phyloP scores from a whole-genome alignment of 2,329 filamentous ascomycete species.

The Apiospora kogelbergensis region DNA sequence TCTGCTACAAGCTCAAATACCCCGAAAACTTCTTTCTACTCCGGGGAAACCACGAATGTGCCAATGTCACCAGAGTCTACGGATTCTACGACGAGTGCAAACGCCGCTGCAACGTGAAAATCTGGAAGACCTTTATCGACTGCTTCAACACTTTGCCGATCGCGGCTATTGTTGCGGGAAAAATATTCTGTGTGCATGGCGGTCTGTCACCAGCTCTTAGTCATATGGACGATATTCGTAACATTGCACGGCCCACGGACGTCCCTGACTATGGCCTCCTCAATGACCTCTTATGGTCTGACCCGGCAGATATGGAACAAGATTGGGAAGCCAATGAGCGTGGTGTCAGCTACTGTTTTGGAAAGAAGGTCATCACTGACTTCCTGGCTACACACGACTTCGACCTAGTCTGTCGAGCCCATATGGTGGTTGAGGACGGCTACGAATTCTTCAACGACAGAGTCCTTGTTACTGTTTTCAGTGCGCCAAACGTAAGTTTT shows the following conservation, averaged over 20 bases:
- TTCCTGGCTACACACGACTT: conserved; percentile 95
- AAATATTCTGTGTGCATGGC: conserved; percentile 97
- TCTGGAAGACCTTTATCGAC: conserved; percentile 98
- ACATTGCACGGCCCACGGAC: conserved; percentile 93
- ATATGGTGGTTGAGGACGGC: conserved; percentile 99
- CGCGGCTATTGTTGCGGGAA: conserved; percentile 92
- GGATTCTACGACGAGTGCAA: conserved; percentile 99
- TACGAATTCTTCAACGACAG: conserved; percentile 99
- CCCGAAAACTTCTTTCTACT: conserved; percentile 97
- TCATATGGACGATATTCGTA: conserved; percentile 98
- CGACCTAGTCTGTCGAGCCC: conserved; percentile 92
- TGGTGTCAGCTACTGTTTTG: conserved; percentile 97
- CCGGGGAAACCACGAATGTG: conserved; percentile 94
- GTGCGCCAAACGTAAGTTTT: conserved; percentile 86
- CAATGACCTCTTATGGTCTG: conserved; percentile 95
- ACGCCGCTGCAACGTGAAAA: conserved; percentile 90
- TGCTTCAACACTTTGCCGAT: conserved; percentile 96
- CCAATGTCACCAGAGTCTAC: conserved; percentile 92
- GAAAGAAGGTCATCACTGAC: conserved; percentile 96
- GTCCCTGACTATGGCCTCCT: conserved; percentile 95
- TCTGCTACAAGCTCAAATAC: conserved; percentile 97
- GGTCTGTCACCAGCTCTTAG: conserved; percentile 87
- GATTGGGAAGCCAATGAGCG: conserved; percentile 98
- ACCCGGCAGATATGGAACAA: conserved; percentile 95
- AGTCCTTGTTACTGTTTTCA: conserved; percentile 94